Conservation (phyloP, 1,139 yeast genomes). For the Saccharomyces hybrid region DNA sequence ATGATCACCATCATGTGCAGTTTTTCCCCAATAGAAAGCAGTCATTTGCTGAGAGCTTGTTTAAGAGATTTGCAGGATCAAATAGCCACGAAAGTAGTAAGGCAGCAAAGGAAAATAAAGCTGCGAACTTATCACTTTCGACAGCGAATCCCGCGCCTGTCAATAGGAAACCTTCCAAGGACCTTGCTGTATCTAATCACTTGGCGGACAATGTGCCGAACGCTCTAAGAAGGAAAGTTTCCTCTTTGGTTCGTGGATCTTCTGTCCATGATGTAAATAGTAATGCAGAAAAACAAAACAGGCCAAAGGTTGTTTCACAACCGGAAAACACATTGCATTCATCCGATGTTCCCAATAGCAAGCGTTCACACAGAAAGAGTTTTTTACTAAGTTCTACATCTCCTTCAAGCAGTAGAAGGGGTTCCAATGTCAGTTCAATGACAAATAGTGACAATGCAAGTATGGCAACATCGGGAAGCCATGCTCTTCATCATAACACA, state of each 20-base stretch:
- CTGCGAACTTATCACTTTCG: conserved; percentile 1
- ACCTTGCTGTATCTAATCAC: neutral
- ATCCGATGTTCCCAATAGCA: neutral
- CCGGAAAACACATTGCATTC: neutral
- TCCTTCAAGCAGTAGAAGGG: conserved; percentile 11
- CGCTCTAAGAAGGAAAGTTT: conserved; percentile 2
- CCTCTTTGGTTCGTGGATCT: conserved; percentile 4
- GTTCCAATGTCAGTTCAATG: conserved; percentile 12
- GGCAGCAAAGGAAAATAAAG: conserved; percentile 15
- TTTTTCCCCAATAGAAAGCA: conserved; percentile 12
- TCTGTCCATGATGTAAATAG: neutral
- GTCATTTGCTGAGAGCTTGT: conserved; percentile 23
- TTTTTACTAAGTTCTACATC: conserved; percentile 3
- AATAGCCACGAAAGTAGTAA: neutral
- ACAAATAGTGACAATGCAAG: conserved; percentile 4
- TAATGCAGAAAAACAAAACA: neutral
- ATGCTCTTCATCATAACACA: neutral
- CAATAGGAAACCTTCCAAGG: conserved; percentile 1
- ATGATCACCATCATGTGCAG: conserved; percentile 8
- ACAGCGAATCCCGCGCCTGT: neutral
- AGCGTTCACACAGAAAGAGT: conserved; percentile 1
- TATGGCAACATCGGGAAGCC: conserved; percentile 3
- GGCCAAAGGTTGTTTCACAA: neutral
- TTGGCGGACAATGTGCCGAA: conserved; percentile 3
- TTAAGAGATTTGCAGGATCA: conserved; percentile 19